Evolutionary conservation across 2,329 filamentous ascomycete genomes (phyloP).

Genomic region (Westerdykella sp.): DNA sequence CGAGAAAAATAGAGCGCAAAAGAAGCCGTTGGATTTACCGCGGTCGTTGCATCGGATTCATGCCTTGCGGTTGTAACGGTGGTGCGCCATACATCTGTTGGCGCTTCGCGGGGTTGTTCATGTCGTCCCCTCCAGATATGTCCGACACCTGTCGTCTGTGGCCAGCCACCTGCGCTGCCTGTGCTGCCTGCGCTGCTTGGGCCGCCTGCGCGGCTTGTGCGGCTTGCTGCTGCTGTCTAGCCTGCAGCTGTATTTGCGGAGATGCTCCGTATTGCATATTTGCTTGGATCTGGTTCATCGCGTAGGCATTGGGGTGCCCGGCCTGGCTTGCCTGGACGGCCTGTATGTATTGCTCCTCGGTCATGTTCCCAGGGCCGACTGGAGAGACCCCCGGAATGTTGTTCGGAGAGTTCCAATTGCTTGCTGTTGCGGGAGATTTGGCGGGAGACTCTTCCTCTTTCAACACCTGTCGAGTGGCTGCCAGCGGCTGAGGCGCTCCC

Average conservation of each 20-base stretch:
- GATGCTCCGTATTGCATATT: constrained; percentile 36
- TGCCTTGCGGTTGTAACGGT: constrained; percentile 34
- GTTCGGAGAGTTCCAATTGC: constrained; percentile 59
- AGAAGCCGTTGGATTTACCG: constrained; percentile 23
- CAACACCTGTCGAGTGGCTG: constrained; percentile 50
- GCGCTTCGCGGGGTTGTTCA: constrained; percentile 50
- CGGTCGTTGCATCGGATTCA: constrained; percentile 45
- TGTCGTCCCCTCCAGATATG: constrained; percentile 50
- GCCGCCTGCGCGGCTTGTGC: constrained; percentile 36
- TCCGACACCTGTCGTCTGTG: constrained; percentile 57
- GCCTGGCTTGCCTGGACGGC: constrained; percentile 36
- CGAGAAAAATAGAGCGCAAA: not conserved
- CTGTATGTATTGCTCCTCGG: constrained; percentile 44
- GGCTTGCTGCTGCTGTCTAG: constrained; percentile 28
- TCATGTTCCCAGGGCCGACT: constrained; percentile 35
- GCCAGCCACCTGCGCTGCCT: constrained; percentile 13
- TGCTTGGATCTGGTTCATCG: constrained; percentile 28
- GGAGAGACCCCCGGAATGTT: constrained; percentile 54
- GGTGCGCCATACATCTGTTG: constrained; percentile 50
- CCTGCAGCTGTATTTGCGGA: constrained; percentile 35
- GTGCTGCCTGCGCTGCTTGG: constrained; percentile 29
- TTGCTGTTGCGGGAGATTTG: constrained; percentile 55
- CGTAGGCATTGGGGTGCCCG: constrained; percentile 35
- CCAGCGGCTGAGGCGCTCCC: constrained; percentile 45
- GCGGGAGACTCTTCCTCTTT: constrained; percentile 59